Percentiles rank a stretch among this genome's conserved stretches.
Evolutionary conservation across 768 basidiomycete species (phyloP).

Genomic region (Tricholoma saponaceum): DNA sequence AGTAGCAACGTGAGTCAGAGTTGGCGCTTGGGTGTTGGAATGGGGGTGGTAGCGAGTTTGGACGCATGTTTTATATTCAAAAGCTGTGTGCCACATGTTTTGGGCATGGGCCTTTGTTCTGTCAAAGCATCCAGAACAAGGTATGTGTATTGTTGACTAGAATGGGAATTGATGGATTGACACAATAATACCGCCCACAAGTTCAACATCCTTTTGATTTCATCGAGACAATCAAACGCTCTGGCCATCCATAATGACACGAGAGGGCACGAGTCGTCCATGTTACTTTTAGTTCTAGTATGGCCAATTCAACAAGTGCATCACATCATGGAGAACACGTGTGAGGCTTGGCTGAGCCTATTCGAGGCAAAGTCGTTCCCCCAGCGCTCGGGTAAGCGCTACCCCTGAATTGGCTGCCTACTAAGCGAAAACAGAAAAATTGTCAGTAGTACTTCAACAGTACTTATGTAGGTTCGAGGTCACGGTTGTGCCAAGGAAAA

Average conservation of each 20-base stretch:
- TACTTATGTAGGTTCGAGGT: too few species aligned
- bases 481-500: too few species aligned
- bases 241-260: slow-evolving; percentile 1
- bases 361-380: neutral
- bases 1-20: neutral
- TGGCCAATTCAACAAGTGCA: too few species aligned
- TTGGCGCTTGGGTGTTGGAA: neutral
- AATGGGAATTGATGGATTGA: neutral
- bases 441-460: too few species aligned
- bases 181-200: neutral
- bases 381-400: too few species aligned
- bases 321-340: neutral
- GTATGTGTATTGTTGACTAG: slow-evolving; percentile 1
- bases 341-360: neutral
- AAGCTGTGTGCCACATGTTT: slow-evolving; percentile 18
- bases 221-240: neutral
- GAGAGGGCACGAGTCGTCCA: neutral
- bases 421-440: neutral
- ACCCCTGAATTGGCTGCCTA: neutral
- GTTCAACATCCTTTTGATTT: neutral
- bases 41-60: neutral
- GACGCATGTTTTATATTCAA: slow-evolving; percentile 12
- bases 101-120: slow-evolving; percentile 19
- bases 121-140: slow-evolving; percentile 17
- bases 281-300: neutral